phyloP scores from a whole-genome alignment of 179 eudicot genomes.

The Silene noctiflora region DNA sequence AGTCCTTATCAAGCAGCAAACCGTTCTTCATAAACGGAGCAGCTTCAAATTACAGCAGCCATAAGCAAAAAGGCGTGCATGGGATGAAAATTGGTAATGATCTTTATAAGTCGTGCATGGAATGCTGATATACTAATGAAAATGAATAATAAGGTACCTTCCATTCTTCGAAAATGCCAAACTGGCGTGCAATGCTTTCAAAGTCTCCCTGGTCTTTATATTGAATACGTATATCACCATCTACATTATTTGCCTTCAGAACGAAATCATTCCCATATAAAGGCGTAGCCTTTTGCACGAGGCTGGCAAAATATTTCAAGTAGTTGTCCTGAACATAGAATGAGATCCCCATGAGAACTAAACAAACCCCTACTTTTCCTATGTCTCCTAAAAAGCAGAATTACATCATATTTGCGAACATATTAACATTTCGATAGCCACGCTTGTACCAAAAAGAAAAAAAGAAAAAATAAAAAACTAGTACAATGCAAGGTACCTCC shows the following conservation, averaged over 20 bases:
- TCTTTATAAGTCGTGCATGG: too few species aligned
- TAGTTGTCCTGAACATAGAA: constrained; percentile 54
- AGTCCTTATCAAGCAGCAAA: background rate
- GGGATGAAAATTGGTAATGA: too few species aligned
- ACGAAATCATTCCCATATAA: constrained; percentile 51
- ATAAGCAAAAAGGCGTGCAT: background rate
- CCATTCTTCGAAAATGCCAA: constrained; percentile 98
- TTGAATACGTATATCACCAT: constrained; percentile 74
- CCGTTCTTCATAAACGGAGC: background rate
- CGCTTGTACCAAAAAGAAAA: too few species aligned
- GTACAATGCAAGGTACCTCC: constrained; percentile 50
- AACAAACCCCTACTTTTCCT: background rate
- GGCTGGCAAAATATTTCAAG: constrained; percentile 59
- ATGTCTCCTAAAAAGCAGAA: background rate
- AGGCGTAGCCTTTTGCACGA: constrained; percentile 69
- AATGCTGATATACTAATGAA: too few species aligned
- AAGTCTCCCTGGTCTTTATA: constrained; percentile 72
- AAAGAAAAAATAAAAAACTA: background rate
- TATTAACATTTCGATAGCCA: background rate
- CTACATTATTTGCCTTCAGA: constrained; percentile 56
- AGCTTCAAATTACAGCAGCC: constrained; percentile 9
- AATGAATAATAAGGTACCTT: constrained; percentile 48
- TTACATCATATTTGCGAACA: background rate
- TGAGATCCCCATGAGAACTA: background rate
- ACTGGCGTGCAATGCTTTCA: constrained; percentile 74